Evolutionary conservation across 768 basidiomycete species (phyloP).

Genomic region (Inosperma sp.): DNA sequence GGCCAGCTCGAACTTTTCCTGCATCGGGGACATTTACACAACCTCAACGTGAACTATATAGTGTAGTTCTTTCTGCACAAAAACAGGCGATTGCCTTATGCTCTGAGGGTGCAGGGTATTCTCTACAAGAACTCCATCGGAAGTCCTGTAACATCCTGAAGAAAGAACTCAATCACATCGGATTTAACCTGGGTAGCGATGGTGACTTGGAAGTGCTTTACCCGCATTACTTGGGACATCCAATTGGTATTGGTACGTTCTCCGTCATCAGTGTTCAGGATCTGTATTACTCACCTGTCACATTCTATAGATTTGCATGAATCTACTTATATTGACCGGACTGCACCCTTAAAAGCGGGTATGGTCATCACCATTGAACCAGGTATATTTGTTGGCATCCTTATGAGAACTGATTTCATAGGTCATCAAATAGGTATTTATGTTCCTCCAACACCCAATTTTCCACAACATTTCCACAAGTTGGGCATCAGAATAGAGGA

Average conservation of each 20-base stretch:
- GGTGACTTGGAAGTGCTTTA: conserved; percentile 73
- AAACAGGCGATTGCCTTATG: conserved; percentile 62
- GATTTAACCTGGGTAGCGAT: conserved; percentile 52
- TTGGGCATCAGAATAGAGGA: conserved; percentile 92
- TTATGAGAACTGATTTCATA: not conserved
- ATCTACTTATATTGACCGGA: conserved; percentile 56
- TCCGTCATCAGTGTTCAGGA: not conserved
- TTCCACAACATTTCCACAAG: conserved; percentile 86
- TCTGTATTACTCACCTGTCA: conserved; percentile 7
- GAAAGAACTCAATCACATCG: conserved; percentile 72
- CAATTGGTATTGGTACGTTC: conserved; percentile 77
- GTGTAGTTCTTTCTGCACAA: conserved; percentile 68
- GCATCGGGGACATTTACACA: conserved; percentile 73
- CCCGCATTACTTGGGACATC: conserved; percentile 90
- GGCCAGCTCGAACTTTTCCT: conserved; percentile 80
- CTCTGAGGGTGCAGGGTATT: conserved; percentile 50
- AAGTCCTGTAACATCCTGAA: conserved; percentile 62
- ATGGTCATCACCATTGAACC: conserved; percentile 95
- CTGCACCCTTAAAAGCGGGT: conserved; percentile 61
- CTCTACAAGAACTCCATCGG: conserved; percentile 73
- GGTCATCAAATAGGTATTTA: conserved; percentile 58
- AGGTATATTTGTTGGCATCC: conserved; percentile 36
- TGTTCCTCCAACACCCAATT: conserved; percentile 73
- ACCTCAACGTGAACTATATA: conserved; percentile 83
- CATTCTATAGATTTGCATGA: conserved; percentile 77